Percentiles rank a stretch among this genome's conserved stretches.
phyloP scores from a whole-genome alignment of 2,329 filamentous ascomycete genomes.

The Aspergillus sp. region DNA sequence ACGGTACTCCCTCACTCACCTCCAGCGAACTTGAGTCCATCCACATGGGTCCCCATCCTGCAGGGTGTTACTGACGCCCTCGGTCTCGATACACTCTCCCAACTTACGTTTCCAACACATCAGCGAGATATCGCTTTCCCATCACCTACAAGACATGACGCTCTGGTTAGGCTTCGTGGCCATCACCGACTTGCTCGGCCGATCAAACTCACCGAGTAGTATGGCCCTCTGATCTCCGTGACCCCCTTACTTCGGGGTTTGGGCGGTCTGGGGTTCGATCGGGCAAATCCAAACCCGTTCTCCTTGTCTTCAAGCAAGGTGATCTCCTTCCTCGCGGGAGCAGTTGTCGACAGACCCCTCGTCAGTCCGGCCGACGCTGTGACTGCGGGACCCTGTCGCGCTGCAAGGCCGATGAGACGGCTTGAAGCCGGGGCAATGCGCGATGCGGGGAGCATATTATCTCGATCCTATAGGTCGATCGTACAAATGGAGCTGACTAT shows the following conservation, averaged over 20 bases:
- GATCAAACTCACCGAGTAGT: conserved; percentile 46
- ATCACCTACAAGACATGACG: conserved; percentile 36
- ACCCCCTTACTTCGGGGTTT: conserved; percentile 53
- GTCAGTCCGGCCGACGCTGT: conserved; percentile 6
- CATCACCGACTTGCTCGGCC: too few relatives aligned
- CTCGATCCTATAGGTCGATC: too few relatives aligned
- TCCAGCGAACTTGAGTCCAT: conserved; percentile 57
- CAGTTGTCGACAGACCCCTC: conserved; percentile 20
- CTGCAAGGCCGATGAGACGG: conserved; percentile 3
- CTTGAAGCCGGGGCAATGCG: conserved; percentile 7
- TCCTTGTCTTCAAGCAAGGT: conserved; percentile 50
- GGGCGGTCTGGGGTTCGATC: conserved; percentile 48
- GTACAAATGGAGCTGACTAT: too few relatives aligned
- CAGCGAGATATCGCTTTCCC: conserved; percentile 52
- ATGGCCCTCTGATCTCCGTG: conserved; percentile 57
- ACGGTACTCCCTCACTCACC: conserved; percentile 22
- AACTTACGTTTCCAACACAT: conserved; percentile 53
- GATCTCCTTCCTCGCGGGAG: conserved; percentile 14
- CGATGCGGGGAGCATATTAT: not conserved
- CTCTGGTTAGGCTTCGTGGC: conserved; percentile 1
- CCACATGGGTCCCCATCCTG: conserved; percentile 54
- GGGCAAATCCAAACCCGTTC: conserved; percentile 51
- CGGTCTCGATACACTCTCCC: not conserved
- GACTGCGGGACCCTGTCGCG: conserved; percentile 10
- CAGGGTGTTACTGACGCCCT: conserved; percentile 1